A percentile compares a stretch with the other conserved stretches of the same genome.
phyloP scores from a whole-genome alignment of 2,329 filamentous ascomycete genomes.

The Clarireedia monteithiana region DNA sequence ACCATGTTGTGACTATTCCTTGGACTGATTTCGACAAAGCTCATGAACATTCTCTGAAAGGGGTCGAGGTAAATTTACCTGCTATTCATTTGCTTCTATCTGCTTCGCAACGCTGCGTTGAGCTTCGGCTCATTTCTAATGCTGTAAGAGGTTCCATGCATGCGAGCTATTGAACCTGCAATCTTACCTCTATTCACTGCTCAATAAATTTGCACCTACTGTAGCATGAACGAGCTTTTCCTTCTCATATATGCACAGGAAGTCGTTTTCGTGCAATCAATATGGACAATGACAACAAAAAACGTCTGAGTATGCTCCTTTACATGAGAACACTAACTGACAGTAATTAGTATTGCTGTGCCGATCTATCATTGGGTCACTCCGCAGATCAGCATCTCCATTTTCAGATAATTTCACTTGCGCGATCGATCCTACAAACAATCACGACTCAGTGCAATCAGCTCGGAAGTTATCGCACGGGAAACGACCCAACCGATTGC shows the following conservation, averaged over 20 bases:
- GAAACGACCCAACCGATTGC: not conserved
- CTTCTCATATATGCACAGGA: too few species aligned
- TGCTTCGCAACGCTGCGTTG: too few species aligned
- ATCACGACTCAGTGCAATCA: not conserved
- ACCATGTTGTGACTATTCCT: too few species aligned
- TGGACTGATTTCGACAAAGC: too few species aligned
- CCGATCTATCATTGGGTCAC: slow-evolving; percentile 6
- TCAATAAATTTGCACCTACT: not conserved
- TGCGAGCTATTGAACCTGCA: too few species aligned
- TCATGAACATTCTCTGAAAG: too few species aligned
- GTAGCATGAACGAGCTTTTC: too few species aligned
- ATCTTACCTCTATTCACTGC: not conserved
- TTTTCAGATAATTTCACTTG: not conserved
- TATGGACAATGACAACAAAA: not conserved
- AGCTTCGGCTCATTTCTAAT: too few species aligned
- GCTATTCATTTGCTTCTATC: too few species aligned
- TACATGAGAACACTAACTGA: not conserved
- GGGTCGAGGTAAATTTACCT: too few species aligned
- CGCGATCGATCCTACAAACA: not conserved
- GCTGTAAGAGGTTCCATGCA: too few species aligned
- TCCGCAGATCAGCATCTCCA: slow-evolving; percentile 3
- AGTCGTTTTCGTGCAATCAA: not conserved
- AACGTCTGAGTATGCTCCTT: not conserved
- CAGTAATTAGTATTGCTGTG: not conserved
- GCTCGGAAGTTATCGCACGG: not conserved